These are phyloP conservation scores for Corynespora cassiicola DNA, from an alignment of 2,329 filamentous ascomycete genomes.

Conservation along the genomic window DNA sequence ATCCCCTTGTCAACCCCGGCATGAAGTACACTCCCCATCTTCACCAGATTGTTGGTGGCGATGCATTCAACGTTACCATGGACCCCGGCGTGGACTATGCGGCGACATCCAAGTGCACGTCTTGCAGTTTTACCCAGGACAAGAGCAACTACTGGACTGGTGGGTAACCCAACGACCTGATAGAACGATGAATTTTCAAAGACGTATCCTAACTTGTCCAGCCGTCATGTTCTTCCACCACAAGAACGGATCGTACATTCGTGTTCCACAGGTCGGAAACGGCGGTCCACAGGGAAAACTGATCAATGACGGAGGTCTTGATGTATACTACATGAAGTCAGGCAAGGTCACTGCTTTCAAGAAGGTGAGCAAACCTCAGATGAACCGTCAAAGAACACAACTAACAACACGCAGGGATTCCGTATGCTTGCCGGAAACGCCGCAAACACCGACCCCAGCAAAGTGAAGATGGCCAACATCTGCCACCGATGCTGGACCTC, in stretches of 20 bases:
- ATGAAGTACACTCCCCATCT: constrained; percentile 44
- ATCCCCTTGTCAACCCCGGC: constrained; percentile 42
- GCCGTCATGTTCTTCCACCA: constrained; percentile 46
- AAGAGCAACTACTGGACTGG: constrained; percentile 45
- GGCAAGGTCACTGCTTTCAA: constrained; percentile 43
- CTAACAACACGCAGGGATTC: constrained; percentile 29
- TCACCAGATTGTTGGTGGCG: constrained; percentile 42
- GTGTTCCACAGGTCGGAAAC: constrained; percentile 39
- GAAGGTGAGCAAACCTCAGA: constrained; percentile 21
- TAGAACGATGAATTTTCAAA: too few species aligned
- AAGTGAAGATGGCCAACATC: constrained; percentile 36
- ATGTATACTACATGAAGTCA: constrained; percentile 43
- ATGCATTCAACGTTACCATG: constrained; percentile 43
- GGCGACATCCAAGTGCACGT: constrained; percentile 37
- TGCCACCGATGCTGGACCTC: constrained; percentile 49
- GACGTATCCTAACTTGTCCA: too few species aligned
- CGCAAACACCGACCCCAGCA: constrained; percentile 35
- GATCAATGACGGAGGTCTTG: constrained; percentile 42
- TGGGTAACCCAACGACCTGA: too few species aligned
- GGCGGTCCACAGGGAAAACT: constrained; percentile 42
- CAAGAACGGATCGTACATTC: constrained; percentile 40
- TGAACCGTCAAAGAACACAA: background rate
- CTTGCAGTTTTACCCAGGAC: constrained; percentile 38
- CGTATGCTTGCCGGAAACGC: constrained; percentile 41
- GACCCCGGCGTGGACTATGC: constrained; percentile 32